Evolutionary conservation across 352 stramenopile species (phyloP), one percentile per base, ranked within the genome.

Genomic region (Globisporangium perplexum): DNA sequence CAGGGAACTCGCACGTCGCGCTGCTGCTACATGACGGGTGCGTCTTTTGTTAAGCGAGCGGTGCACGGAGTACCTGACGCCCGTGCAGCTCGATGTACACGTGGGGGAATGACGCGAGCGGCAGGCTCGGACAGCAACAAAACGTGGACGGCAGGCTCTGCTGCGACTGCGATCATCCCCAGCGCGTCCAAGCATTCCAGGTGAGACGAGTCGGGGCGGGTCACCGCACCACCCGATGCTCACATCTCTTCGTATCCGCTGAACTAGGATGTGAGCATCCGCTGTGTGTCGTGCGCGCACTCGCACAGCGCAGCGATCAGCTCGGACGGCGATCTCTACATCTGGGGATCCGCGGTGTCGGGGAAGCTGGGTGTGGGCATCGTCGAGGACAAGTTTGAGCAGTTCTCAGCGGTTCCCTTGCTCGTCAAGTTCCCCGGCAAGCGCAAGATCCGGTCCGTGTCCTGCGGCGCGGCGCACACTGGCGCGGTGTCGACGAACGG

Each of bases 281-380:
- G 74, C 8, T 64, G 76, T 24, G 60, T 87, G 7, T 64, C 77
- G 4, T 91, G 81, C 30, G 92, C 83, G 0, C 92, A 87, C 61
- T 91, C 77, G 24, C 92, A 98, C 66, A 97, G 72, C 33, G 90
- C 86, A 7, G 86, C 88, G 18, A 78, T 98, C 46, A 74, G 78
- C 30, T 66, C 65, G 0, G 72, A 82, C 6, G 90, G 89, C 6
- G 43, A 69, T 8, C 66, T 98, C 11, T 98, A 90, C 63, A 72
- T 88, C 4, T 98, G 93, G 93, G 93, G 93, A 7, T 92, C 82
- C 7, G 59, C 81, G 1, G 69, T 70, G 8, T 78, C 71, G 7
- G 90, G 90, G 1, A 95, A 98, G 47, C 65, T 97, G 5, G 86
- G 88, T n/a, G 72, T 97, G 23, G 93, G 93, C 4, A 51, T 86